phyloP scores from a whole-genome alignment of 75 land plant species.

The Azolla pinnata region DNA sequence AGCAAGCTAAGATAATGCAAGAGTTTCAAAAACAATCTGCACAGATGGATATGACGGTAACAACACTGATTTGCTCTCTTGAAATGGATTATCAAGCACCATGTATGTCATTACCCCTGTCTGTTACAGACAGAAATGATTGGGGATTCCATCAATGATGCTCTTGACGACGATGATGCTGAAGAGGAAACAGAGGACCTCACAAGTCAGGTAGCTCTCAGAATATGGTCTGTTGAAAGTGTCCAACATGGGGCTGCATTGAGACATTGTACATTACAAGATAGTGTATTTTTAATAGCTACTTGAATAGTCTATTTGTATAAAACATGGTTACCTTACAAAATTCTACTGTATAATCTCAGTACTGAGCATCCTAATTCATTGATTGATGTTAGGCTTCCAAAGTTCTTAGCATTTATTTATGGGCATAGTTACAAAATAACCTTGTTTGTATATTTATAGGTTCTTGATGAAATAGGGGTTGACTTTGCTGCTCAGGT shows the following conservation, averaged over 20 bases:
- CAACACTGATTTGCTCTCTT: not conserved
- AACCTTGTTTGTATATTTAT: not conserved
- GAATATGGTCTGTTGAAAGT: not conserved
- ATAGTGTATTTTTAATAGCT: no score
- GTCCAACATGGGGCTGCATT: no score
- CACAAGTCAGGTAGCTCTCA: conserved; percentile 70
- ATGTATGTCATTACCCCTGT: not conserved
- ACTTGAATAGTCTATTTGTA: no score
- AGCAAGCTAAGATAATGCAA: conserved; percentile 69
- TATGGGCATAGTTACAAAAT: no score
- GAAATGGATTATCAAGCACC: not conserved
- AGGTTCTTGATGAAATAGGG: conserved; percentile 98
- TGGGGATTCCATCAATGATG: conserved; percentile 90
- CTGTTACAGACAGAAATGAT: conserved; percentile 83
- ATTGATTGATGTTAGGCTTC: not conserved
- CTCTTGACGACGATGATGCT: conserved; percentile 89
- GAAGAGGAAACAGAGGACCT: conserved; percentile 99
- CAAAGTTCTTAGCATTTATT: not conserved
- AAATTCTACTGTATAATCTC: no score
- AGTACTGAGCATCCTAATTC: not conserved
- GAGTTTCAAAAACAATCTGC: conserved; percentile 90
- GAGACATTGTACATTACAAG: no score
- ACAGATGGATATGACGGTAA: conserved; percentile 97
- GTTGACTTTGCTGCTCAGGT: conserved; percentile 94
- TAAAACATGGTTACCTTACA: no score